Evolutionary conservation across 129 eudicot species (phyloP), one percentile per base, ranked within the genome.

Genomic region (Mikania micrantha): DNA sequence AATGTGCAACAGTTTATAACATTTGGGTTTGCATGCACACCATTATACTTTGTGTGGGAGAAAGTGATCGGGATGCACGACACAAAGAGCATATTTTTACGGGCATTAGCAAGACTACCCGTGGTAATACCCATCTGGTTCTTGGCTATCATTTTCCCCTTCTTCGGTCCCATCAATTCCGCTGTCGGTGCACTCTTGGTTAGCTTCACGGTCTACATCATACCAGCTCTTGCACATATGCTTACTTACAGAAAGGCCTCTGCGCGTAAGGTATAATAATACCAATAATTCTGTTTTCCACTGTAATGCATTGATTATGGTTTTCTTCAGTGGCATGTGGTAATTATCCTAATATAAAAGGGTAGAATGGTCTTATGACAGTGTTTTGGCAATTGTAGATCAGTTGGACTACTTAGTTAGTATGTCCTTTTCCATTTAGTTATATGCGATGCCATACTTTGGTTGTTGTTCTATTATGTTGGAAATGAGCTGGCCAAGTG

Each of bases 81-180:
- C 40, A 84, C 91, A 15, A 87, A 87, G 68, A 90, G 97, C 78
- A 60, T 82, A 60, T 80, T 69, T 67, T 78, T 72, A 53, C 83
- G 97, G 10, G 95, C 97, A 13, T 56, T 87, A 4, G 84, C 95
- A 9, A 82, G 97, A 72, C 77, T 90, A 10, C 97, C 97, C 0
- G 95, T 90, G 64, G 97, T 90, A 15, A 72, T 90, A 50, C 97
- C 97, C 4, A 87, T 90, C 39, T 90, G 97, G 97, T 90, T 90
- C 35, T 72, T 90, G 50, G 95, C 95, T 3, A 90, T 90, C 56
- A 77, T 90, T 40, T 90, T 90, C 76, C 97, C 95, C 3, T 87
- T 90, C 71, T 90, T 90, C 29, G 97, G 97, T 15, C 97, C 97
- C 6, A 90, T 90, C 48, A 90, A 90, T 80, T 90, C 96, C 19